These are phyloP conservation scores for Diplodia scrobiculata DNA, from an alignment of 2,329 filamentous ascomycete species.

Conservation along the genomic window DNA sequence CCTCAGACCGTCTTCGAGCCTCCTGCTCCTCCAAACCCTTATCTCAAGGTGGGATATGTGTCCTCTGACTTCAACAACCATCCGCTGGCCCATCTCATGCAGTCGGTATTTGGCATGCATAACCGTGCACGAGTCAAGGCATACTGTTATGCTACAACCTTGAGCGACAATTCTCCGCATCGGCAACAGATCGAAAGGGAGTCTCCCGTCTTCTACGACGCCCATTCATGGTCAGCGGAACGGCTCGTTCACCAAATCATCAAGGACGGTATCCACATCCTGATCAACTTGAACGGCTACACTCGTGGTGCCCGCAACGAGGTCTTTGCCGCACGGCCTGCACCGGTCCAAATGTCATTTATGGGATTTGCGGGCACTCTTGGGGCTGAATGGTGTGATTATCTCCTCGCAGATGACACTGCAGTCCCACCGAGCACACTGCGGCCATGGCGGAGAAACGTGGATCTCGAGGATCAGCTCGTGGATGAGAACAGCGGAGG, in stretches of 20 bases:
- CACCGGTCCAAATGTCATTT: slow-evolving; percentile 98
- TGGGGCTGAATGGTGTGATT: slow-evolving; percentile 98
- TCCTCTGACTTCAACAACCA: slow-evolving; percentile 99
- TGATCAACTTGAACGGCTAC: slow-evolving; percentile 98
- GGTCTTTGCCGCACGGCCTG: slow-evolving; percentile 90
- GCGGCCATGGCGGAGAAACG: slow-evolving; percentile 74
- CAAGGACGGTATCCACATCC: slow-evolving; percentile 84
- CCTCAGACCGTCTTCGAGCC: slow-evolving; percentile 79
- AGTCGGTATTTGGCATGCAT: slow-evolving; percentile 95
- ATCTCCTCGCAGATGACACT: slow-evolving; percentile 85
- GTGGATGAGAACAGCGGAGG: slow-evolving; percentile 67
- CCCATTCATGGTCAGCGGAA: slow-evolving; percentile 82
- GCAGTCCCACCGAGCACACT: slow-evolving; percentile 82
- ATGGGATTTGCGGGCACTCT: slow-evolving; percentile 98
- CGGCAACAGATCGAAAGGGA: slow-evolving; percentile 91
- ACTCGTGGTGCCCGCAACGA: slow-evolving; percentile 96
- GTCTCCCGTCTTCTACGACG: slow-evolving; percentile 86
- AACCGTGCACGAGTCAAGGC: slow-evolving; percentile 72
- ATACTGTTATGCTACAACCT: slow-evolving; percentile 93
- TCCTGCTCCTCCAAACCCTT: slow-evolving; percentile 75
- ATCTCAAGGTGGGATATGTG: slow-evolving; percentile 91
- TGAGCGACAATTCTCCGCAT: slow-evolving; percentile 85
- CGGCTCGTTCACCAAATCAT: slow-evolving; percentile 83
- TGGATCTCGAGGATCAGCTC: slow-evolving; percentile 68
- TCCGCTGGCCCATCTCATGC: slow-evolving; percentile 94